A percentile compares a stretch with the other conserved stretches of the same genome.
Conservation (phyloP, 2,329 filamentous ascomycete genomes). For the Diaporthe batatas region DNA sequence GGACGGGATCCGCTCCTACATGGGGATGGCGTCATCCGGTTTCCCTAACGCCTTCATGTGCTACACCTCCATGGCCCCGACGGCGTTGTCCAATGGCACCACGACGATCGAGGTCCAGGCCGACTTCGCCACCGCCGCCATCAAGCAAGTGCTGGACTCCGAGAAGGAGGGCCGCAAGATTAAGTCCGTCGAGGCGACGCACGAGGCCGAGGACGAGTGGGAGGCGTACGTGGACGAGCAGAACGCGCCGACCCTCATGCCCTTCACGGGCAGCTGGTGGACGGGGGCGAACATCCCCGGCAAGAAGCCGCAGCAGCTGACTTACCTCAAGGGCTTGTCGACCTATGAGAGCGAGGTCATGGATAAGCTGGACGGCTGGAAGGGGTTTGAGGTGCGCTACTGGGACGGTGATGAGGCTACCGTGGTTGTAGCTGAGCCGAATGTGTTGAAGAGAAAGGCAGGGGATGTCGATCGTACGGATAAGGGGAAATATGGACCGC, state of each 20-base stretch:
- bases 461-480: neutral
- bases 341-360: constrained; percentile 13
- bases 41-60: constrained; percentile 36
- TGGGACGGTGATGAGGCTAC: neutral
- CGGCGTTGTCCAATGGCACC: constrained; percentile 16
- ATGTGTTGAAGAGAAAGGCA: neutral
- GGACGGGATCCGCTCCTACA: constrained; percentile 11
- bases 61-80: constrained; percentile 13
- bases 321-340: constrained; percentile 6
- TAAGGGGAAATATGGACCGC: neutral
- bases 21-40: constrained; percentile 13
- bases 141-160: constrained; percentile 28
- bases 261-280: constrained; percentile 36
- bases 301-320: constrained; percentile 33
- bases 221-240: constrained; percentile 23
- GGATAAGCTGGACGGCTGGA: constrained; percentile 14
- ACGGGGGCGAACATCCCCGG: constrained; percentile 28
- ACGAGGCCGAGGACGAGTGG: constrained; percentile 32
- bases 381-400: constrained; percentile 36
- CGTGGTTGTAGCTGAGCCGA: neutral
- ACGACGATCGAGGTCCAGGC: constrained; percentile 25
- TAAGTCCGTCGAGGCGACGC: constrained; percentile 32
- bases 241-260: constrained; percentile 33
- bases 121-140: constrained; percentile 31
- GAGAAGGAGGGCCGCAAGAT: constrained; percentile 16